phyloP scores from a whole-genome alignment of 805 yeast species.

The Myxozyma monticola region DNA sequence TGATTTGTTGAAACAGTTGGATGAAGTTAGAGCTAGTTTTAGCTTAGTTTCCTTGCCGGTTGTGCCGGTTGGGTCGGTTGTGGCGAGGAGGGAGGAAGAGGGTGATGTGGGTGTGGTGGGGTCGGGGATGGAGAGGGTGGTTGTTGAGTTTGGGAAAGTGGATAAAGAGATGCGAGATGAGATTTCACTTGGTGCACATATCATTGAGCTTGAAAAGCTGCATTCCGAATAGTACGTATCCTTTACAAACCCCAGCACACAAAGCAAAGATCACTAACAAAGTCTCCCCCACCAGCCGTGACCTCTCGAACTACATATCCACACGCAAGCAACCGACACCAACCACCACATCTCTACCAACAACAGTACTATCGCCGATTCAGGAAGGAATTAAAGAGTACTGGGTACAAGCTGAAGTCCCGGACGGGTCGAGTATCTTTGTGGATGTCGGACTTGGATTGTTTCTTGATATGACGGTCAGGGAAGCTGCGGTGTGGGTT shows the following conservation, averaged over 20 bases:
- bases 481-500: constrained; percentile 11
- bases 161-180: background rate
- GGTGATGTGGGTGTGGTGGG: background rate
- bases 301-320: too few species aligned
- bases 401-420: constrained; percentile 16
- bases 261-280: too few species aligned
- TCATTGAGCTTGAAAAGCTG: constrained; percentile 3
- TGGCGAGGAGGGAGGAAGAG: background rate
- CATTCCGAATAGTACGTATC: constrained; percentile 13
- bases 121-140: background rate
- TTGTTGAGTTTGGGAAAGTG: background rate
- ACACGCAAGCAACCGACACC: background rate
- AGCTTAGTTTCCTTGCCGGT: background rate
- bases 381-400: constrained; percentile 15
- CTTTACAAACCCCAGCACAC: too few species aligned
- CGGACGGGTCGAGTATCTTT: background rate
- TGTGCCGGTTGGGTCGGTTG: background rate
- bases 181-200: background rate
- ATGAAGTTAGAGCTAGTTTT: background rate
- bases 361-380: constrained; percentile 11
- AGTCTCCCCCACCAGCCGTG: too few species aligned
- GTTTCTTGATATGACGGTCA: constrained; percentile 14
- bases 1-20: background rate
- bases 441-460: constrained; percentile 19
- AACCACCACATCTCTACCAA: background rate